Evolutionary conservation across 2,329 filamentous ascomycete species (phyloP).

Genomic region (Fusarium fracticaudum): DNA sequence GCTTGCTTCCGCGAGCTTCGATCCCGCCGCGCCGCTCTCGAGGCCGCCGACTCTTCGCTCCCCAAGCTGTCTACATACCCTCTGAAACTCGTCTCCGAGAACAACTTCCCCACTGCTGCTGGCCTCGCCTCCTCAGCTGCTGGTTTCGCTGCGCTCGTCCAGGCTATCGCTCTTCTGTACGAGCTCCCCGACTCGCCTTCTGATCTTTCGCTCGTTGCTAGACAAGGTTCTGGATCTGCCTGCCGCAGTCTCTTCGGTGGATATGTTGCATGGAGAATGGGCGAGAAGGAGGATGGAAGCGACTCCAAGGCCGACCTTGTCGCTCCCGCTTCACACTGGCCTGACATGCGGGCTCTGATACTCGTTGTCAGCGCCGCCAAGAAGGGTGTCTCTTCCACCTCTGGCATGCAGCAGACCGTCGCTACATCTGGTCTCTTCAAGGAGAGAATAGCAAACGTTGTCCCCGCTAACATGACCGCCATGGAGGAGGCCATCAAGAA

Average conservation of each 20-base stretch:
- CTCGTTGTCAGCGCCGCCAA: constrained; percentile 93
- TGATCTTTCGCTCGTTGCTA: constrained; percentile 86
- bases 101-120: constrained; percentile 98
- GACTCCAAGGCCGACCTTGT: constrained; percentile 92
- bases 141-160: constrained; percentile 76
- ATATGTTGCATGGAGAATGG: constrained; percentile 94
- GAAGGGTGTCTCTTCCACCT: constrained; percentile 92
- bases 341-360: constrained; percentile 90
- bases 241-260: constrained; percentile 94
- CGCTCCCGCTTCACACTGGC: constrained; percentile 90
- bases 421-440: constrained; percentile 89
- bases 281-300: constrained; percentile 76
- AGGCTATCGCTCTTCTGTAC: constrained; percentile 93
- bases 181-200: constrained; percentile 81
- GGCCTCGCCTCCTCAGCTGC: constrained; percentile 81
- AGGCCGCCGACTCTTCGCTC: constrained; percentile 75
- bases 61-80: constrained; percentile 82
- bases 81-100: constrained; percentile 90
- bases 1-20: constrained; percentile 92
- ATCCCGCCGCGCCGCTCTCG: constrained; percentile 77
- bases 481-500: constrained; percentile 85
- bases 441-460: constrained; percentile 77
- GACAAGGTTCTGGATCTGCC: constrained; percentile 94
- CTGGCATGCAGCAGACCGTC: constrained; percentile 97
- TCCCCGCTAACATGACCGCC: constrained; percentile 81